These are phyloP conservation scores for Geotrichum histeridarum DNA, from an alignment of 1,139 yeast genomes.

Conservation along the genomic window DNA sequence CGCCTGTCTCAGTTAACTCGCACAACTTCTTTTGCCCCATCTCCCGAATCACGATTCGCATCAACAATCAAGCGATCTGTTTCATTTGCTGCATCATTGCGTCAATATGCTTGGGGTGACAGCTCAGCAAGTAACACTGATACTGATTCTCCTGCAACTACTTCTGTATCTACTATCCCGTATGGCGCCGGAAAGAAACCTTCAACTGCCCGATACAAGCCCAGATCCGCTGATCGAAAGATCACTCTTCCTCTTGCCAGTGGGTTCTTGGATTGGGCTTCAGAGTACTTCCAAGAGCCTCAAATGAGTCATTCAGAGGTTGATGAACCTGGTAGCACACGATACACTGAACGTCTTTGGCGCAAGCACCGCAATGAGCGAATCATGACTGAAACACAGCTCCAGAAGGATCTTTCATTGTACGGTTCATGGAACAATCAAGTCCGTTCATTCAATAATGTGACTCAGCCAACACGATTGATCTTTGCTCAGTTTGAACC, in stretches of 20 bases:
- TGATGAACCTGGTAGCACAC: constrained; percentile 91
- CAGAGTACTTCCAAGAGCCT: constrained; percentile 94
- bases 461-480: constrained; percentile 71
- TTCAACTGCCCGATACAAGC: constrained; percentile 30
- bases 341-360: constrained; percentile 81
- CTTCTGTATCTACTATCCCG: constrained; percentile 24
- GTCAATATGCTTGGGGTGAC: constrained; percentile 32
- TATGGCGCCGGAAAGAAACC: constrained; percentile 34
- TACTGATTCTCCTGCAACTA: neutral
- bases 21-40: constrained; percentile 11
- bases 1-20: constrained; percentile 12
- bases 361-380: constrained; percentile 82
- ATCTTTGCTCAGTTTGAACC: constrained; percentile 89
- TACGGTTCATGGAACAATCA: constrained; percentile 81
- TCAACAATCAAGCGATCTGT: constrained; percentile 36
- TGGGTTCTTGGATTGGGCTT: constrained; percentile 78
- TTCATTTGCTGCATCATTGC: constrained; percentile 37
- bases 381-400: constrained; percentile 83
- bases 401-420: constrained; percentile 77
- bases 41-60: constrained; percentile 23
- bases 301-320: constrained; percentile 82
- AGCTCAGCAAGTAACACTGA: constrained; percentile 3
- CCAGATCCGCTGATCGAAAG: constrained; percentile 22
- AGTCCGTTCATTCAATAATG: constrained; percentile 59
- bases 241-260: constrained; percentile 52